These are phyloP conservation scores for Irpex rosettiformis DNA, from an alignment of 1,284 basidiomycete species.

Conservation along the genomic window DNA sequence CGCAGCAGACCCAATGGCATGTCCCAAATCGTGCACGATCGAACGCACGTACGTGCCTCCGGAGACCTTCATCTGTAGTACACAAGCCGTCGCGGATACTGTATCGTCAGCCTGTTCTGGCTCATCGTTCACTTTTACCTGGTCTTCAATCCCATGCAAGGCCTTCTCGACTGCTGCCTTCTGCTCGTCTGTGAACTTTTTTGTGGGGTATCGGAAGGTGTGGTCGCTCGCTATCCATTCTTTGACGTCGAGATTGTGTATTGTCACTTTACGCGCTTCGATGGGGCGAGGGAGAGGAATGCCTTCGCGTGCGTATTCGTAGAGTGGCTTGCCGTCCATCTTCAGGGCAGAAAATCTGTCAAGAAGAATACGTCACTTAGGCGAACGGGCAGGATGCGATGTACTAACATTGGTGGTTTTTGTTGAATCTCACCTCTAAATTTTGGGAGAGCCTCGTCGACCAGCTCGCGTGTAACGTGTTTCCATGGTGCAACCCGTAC, in stretches of 20 bases:
- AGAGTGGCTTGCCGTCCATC: slow-evolving; percentile 95
- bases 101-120: slow-evolving; percentile 30
- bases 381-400: slow-evolving; percentile 3
- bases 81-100: slow-evolving; percentile 74
- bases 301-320: slow-evolving; percentile 93
- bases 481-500: slow-evolving; percentile 78
- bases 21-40: slow-evolving; percentile 87
- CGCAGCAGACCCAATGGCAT: slow-evolving; percentile 79
- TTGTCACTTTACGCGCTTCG: slow-evolving; percentile 79
- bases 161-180: slow-evolving; percentile 68
- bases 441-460: slow-evolving; percentile 68
- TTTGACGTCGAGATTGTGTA: slow-evolving; percentile 75
- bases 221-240: slow-evolving; percentile 71
- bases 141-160: slow-evolving; percentile 41
- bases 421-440: slow-evolving; percentile 91
- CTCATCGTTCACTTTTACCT: slow-evolving; percentile 30
- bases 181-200: slow-evolving; percentile 66
- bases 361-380: neutral
- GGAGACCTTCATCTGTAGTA: slow-evolving; percentile 87
- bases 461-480: slow-evolving; percentile 77
- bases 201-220: slow-evolving; percentile 68
- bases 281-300: slow-evolving; percentile 92
- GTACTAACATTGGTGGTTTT: slow-evolving; percentile 83
- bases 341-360: slow-evolving; percentile 93
- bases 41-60: slow-evolving; percentile 97